Base-by-base conservation (phyloP, 2,329 filamentous ascomycete genomes). In the Xylaria sp. region DNA sequence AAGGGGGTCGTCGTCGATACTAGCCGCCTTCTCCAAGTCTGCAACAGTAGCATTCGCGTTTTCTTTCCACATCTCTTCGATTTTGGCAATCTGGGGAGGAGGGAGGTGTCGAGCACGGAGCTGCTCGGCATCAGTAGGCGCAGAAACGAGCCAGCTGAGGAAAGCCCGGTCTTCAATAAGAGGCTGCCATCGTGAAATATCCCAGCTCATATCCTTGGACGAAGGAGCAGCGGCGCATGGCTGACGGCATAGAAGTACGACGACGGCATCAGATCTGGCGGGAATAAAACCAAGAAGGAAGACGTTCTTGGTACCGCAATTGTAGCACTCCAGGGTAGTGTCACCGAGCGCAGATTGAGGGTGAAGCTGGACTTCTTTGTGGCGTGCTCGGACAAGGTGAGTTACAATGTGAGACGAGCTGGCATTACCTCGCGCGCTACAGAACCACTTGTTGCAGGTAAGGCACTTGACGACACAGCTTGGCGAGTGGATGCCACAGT, bases 141-240 rank as follows among this genome's bases (percentile, higher is more conserved):
- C 82, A 51, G 87, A 85, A 6, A 99, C 93, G 23, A 99, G 89
- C 94, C 94, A 99, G 46, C 89, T 83, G 44, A 99, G 77, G 73
- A 99, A 99, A 13, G 92, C 94, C 54, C 94, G 91, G 71, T 99
- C 94, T 75, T 97, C 92, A 65, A 99, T 97, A 60, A 99, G 81
- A 10, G 94, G 94, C 73, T 97, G 92, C 94, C 94, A 99, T 72
- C 92, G 87, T 30, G 93, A 96, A 4, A 92, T 95, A 74, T 99
- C 94, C 94, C 94, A 99, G 74, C 94, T 99, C 92, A 99, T 97
- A 71, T 99, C 94, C 76, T 99, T 99, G 66, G 91, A 93, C 39
- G 94, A 97, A 1, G 92, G 90, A 77, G 90, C 93, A 34, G 94
- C 89, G 39, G 93, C 94, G 75, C 94, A 99, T 52, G 94, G 94